Evolutionary conservation across 768 basidiomycete genomes (phyloP), one percentile per base, ranked within the genome.

Genomic region (Auricularia sp.): DNA sequence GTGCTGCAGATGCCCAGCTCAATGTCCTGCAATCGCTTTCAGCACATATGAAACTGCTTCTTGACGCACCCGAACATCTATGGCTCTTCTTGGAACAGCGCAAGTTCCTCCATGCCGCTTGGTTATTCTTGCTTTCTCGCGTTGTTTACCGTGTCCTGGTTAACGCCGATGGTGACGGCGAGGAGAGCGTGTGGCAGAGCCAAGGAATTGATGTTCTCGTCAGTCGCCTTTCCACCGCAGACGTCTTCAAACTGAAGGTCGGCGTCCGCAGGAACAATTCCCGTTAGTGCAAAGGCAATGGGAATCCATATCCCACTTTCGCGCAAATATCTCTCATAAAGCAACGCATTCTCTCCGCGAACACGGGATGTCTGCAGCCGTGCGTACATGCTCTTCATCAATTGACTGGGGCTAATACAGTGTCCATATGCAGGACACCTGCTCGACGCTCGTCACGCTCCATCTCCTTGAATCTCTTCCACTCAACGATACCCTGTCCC

Each of bases 211-310:
- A 87, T 71, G 81, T 90, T 21, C 63, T 80, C 71, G 89, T 90
- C 70, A 61, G 83, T 16, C 21, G 42, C 39, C 34, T 6, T 36
- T 61, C 3, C 59, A 24, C 42, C 35, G 29, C 29, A 29, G 29
- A 29, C 29, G 29, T 29, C 29, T 29, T 29, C 29, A 29, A 29
- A 29, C 29, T 29, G 29, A 29, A 29, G 29, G 29, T 29, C 29
- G 29, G 29, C 1, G 29, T 29, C 58, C 51, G 16, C 70, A 94
- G 93, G 84, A 85, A 59, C 91, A 94, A 75, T 89, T 95, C 68
- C 92, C 94, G 34, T 78, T 98, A 3, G 84, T 93, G 3, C 89
- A 93, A 68, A 87, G 92, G 42, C 95, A 98, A 75, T 98, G 94
- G 95, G 95, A 96, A 65, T 81, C 85, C 1, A 85, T 98, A 7